Base-by-base conservation (phyloP, 495 filamentous ascomycete genomes). In the Penicillium fimorum region DNA sequence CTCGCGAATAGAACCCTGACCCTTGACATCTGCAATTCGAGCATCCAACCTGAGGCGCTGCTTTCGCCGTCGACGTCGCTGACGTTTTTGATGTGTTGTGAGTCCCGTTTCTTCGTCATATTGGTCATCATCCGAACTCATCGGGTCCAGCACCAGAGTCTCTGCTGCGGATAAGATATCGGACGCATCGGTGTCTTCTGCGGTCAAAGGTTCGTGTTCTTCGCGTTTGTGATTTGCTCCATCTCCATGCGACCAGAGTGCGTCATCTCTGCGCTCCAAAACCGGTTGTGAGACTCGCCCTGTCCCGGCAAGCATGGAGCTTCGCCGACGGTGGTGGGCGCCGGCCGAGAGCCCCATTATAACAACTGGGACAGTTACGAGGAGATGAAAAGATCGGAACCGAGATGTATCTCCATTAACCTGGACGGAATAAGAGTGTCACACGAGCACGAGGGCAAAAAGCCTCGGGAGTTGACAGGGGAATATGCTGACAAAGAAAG, bases 71-170 rank as follows among this genome's bases (percentile, higher is more conserved):
- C 82, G 76, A 57, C 80, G 82, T 60, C 89, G 81, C 62, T 85
- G 82, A 59, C 81, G 79, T 67, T 79, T 82, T 60, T 93, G 88
- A 55, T 79, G 81, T 56, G 79, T 79, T 37, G 90, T 96, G 59
- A 97, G 76, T 10, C 90, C 92, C 0, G 89, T 87, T 76, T 96
- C 92, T 70, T 95, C 92, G 67, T 96, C 92, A 71, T 93, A 89
- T 53, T 88, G 84, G 44, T 84, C 87, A 55, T 93, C 88, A 57
- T 90, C 86, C 3, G 83, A 82, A 35, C 74, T 70, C 56, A 86
- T 70, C 46, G 76, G 74, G 58, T 82, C 76, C 59, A 87, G 64
- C 63, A 87, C 84, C 55, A 82, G 59, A 58, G 79, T 83, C 37
- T 84, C 83, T 46, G 75, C 66, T 20, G 73, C 69, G 11, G 72